A percentile compares a stretch with the other conserved stretches of the same genome.
Evolutionary conservation across 768 basidiomycete species (phyloP).

Genomic region (Hebeloma cylindrosporum): DNA sequence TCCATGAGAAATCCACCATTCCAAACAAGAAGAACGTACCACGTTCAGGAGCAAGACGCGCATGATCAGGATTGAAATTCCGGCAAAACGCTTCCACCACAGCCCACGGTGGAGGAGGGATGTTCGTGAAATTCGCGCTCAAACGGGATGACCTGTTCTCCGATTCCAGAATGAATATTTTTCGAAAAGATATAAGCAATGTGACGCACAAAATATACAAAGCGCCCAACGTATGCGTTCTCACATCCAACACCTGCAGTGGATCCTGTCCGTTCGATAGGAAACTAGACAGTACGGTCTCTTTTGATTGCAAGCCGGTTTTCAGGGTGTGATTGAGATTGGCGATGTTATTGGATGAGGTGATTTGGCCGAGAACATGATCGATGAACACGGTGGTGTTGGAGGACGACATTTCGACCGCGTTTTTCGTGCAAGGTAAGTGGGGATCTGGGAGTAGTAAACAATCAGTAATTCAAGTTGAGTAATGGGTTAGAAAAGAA

Average conservation of each 20-base stretch:
- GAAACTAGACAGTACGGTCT: slow-evolving; percentile 52
- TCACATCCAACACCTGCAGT: slow-evolving; percentile 53
- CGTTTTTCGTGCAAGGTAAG: too few relatives aligned
- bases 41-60: slow-evolving; percentile 67
- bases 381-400: slow-evolving; percentile 15
- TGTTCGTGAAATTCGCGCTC: slow-evolving; percentile 27
- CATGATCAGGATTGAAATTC: slow-evolving; percentile 61
- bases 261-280: slow-evolving; percentile 69
- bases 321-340: slow-evolving; percentile 47
- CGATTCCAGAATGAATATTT: background rate
- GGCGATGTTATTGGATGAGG: slow-evolving; percentile 35
- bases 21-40: slow-evolving; percentile 35
- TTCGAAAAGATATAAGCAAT: background rate
- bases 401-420: slow-evolving; percentile 13
- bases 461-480: too few relatives aligned
- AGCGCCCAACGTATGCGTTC: slow-evolving; percentile 59
- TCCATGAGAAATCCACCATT: background rate
- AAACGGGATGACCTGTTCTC: slow-evolving; percentile 58
- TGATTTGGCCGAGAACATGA: slow-evolving; percentile 37
- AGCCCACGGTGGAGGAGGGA: slow-evolving; percentile 41
- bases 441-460: too few relatives aligned
- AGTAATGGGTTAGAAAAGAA: too few relatives aligned
- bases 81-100: slow-evolving; percentile 59
- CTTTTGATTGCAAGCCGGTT: slow-evolving; percentile 51
- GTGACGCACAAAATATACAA: slow-evolving; percentile 70